Percentiles rank a stretch among this genome's conserved stretches.
Conservation (phyloP, 2,329 filamentous ascomycete species). For the Paecilomyces fulvus region DNA sequence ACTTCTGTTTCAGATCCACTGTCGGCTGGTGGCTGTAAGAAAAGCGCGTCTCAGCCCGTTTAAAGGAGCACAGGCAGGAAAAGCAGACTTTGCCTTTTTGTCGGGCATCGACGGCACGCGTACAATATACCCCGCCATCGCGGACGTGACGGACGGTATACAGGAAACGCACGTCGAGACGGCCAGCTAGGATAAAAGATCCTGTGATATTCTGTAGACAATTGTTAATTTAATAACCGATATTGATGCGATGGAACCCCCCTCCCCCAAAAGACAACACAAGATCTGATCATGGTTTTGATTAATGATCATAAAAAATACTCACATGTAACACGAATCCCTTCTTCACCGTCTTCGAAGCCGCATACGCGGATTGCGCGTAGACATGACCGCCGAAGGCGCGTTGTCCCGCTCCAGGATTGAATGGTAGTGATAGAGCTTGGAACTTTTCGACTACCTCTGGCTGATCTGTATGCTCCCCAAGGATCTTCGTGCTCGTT, state of each 20-base stretch:
- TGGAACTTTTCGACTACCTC: conserved; percentile 24
- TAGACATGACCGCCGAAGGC: conserved; percentile 50
- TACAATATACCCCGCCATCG: conserved; percentile 45
- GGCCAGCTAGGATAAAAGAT: conserved; percentile 43
- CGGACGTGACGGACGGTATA: conserved; percentile 44
- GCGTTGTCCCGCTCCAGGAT: conserved; percentile 31
- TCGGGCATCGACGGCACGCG: conserved; percentile 44
- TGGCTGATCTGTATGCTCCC: conserved; percentile 5
- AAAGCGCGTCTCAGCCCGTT: conserved; percentile 30
- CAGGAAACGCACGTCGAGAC: conserved; percentile 40
- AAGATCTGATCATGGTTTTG: background rate
- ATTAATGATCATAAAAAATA: background rate
- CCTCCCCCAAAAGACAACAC: background rate
- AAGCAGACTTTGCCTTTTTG: conserved; percentile 44
- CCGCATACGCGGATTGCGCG: conserved; percentile 50
- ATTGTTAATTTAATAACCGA: background rate
- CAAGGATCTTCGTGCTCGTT: conserved; percentile 2
- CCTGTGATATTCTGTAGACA: conserved; percentile 41
- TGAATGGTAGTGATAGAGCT: conserved; percentile 21
- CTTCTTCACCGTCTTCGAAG: conserved; percentile 43
- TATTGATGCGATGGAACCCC: background rate
- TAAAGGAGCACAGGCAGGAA: conserved; percentile 46
- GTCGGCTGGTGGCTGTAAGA: conserved; percentile 23
- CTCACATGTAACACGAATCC: conserved; percentile 46
- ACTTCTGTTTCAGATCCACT: conserved; percentile 20